These are phyloP conservation scores for Russula sp. DNA, from an alignment of 768 basidiomycete species.

Conservation along the genomic window DNA sequence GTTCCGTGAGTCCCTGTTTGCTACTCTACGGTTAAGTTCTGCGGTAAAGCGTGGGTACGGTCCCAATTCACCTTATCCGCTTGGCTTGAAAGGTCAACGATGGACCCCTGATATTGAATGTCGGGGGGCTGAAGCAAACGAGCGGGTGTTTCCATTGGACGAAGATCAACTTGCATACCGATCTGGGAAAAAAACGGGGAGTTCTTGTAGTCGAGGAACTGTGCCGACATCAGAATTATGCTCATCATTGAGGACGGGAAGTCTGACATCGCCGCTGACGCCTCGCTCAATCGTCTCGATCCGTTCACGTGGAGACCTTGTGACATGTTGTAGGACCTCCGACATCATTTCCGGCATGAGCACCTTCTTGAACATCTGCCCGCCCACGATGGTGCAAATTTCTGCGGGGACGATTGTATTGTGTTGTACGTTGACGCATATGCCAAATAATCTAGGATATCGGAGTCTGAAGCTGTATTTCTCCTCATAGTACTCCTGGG, in stretches of 20 bases:
- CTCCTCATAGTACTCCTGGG: conserved; percentile 12
- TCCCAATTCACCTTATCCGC: conserved; percentile 1
- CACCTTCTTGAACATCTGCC: conserved; percentile 21
- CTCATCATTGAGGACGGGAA: background rate
- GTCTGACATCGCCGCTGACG: conserved; percentile 13
- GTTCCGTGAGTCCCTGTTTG: conserved; percentile 10
- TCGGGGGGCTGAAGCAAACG: conserved; percentile 14
- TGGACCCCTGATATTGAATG: conserved; percentile 10
- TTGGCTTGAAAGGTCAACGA: conserved; percentile 2
- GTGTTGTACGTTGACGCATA: conserved; percentile 11
- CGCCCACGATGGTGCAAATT: conserved; percentile 18
- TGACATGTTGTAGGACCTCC: conserved; percentile 15
- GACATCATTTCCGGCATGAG: conserved; percentile 12
- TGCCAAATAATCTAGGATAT: conserved; percentile 12
- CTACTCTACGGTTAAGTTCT: background rate
- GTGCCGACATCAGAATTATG: background rate
- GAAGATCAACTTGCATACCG: conserved; percentile 14
- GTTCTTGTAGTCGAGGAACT: conserved; percentile 20
- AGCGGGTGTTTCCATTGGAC: conserved; percentile 11
- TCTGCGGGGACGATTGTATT: conserved; percentile 16
- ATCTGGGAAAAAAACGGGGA: conserved; percentile 18
- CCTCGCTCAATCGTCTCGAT: conserved; percentile 14
- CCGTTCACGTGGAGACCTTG: conserved; percentile 11
- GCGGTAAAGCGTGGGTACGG: background rate
- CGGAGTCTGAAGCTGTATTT: conserved; percentile 12